Conservation (phyloP, 768 basidiomycete genomes). For the Jaapia argillacea region DNA sequence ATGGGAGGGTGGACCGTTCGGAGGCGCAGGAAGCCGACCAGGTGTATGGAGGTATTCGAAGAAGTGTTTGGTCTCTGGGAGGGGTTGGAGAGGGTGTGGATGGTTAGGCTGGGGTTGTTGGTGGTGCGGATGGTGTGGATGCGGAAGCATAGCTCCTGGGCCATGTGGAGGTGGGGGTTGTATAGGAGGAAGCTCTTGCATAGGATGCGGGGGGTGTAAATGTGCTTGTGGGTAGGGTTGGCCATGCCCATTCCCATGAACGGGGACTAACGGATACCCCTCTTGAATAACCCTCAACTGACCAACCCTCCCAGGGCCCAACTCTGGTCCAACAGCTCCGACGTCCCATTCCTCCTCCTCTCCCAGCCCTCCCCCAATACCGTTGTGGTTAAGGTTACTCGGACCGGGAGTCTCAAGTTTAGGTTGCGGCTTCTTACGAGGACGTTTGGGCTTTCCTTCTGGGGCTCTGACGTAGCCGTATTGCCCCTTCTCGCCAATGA, state of each 20-base stretch:
- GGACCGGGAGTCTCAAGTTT: constrained; percentile 24
- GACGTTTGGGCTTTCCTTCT: constrained; percentile 57
- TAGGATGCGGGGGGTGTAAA: background rate
- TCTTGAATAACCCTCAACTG: too few species aligned
- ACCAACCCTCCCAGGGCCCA: too few species aligned
- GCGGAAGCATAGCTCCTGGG: constrained; percentile 3
- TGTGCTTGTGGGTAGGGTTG: background rate
- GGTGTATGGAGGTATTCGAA: too few species aligned
- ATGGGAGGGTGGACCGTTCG: too few species aligned
- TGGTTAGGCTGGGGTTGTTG: too few species aligned
- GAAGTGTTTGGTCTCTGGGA: too few species aligned
- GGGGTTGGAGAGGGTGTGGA: too few species aligned
- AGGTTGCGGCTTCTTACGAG: constrained; percentile 42
- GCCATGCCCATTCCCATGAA: background rate
- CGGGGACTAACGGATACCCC: background rate
- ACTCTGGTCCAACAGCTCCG: too few species aligned
- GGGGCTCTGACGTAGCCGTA: constrained; percentile 73
- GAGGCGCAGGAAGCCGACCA: too few species aligned
- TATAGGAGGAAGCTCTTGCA: background rate
- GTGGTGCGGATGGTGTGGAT: constrained; percentile 5
- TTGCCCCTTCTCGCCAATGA: constrained; percentile 68
- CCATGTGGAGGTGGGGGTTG: background rate
- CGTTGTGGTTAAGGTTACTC: constrained; percentile 11
- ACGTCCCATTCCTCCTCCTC: background rate
- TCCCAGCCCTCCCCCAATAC: background rate